A percentile compares a stretch with the other conserved stretches of the same genome.
phyloP scores from a whole-genome alignment of 768 basidiomycete genomes.

The Pleurotus tuoliensis region DNA sequence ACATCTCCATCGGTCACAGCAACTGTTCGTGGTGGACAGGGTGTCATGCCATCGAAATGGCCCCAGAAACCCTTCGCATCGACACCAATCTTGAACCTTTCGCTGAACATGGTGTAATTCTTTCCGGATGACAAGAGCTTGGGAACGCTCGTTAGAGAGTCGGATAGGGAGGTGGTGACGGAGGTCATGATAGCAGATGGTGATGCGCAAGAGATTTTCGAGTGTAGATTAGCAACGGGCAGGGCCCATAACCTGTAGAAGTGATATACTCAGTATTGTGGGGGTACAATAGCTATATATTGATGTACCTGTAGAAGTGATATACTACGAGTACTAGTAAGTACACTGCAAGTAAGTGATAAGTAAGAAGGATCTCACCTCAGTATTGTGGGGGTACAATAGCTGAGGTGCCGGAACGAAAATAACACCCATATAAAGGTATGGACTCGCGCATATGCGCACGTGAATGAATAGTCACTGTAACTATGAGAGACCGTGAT shows the following conservation, averaged over 20 bases:
- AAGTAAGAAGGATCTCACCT: too few relatives aligned
- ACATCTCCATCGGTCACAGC: background rate
- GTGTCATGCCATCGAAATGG: slow-evolving; percentile 23
- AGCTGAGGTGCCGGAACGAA: too few relatives aligned
- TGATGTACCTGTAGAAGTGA: too few relatives aligned
- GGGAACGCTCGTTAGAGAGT: slow-evolving; percentile 22
- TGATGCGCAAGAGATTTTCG: background rate
- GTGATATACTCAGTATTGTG: too few relatives aligned
- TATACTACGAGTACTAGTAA: too few relatives aligned
- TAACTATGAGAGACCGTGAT: too few relatives aligned
- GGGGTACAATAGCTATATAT: too few relatives aligned
- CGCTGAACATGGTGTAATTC: slow-evolving; percentile 27
- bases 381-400: too few relatives aligned
- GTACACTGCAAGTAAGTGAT: too few relatives aligned
- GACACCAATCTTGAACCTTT: slow-evolving; percentile 23
- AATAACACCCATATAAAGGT: too few relatives aligned
- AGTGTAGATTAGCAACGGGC: background rate
- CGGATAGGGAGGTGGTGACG: slow-evolving; percentile 15
- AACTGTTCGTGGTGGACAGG: slow-evolving; percentile 7
- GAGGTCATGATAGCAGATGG: background rate
- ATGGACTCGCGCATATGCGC: too few relatives aligned
- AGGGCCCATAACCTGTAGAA: slow-evolving; percentile 15
- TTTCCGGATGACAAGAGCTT: slow-evolving; percentile 26
- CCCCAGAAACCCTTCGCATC: slow-evolving; percentile 24
- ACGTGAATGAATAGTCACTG: too few relatives aligned